Percentiles rank a stretch among this genome's conserved stretches.
phyloP scores from a whole-genome alignment of 192 early-diverging fungal genomes.

The Umbelopsis ramanniana region DNA sequence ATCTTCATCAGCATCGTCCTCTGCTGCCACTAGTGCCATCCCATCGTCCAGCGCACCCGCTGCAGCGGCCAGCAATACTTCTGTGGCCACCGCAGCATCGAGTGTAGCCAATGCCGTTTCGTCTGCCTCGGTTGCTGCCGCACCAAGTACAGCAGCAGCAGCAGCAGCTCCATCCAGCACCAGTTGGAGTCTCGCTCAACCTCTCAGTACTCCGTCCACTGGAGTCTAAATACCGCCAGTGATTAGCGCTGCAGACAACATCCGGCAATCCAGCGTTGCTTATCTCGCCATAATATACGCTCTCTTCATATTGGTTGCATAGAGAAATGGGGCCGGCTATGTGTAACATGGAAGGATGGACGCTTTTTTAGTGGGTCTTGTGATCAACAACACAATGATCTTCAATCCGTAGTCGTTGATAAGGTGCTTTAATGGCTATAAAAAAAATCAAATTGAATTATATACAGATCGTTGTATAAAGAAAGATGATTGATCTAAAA shows the following conservation, averaged over 20 bases:
- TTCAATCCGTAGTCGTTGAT: too few species aligned
- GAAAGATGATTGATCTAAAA: constrained; percentile 13
- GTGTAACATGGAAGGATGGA: background rate
- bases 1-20: background rate
- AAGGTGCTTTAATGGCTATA: background rate
- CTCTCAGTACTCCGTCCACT: background rate
- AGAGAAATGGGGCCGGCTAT: background rate
- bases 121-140: background rate
- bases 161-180: background rate
- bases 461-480: constrained; percentile 24
- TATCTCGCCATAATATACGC: background rate
- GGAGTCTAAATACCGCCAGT: background rate
- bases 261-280: background rate
- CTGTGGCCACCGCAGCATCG: background rate
- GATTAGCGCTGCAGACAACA: background rate
- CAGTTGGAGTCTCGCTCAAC: constrained; percentile 15
- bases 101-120: background rate
- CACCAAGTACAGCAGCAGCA: background rate
- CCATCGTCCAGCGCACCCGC: background rate
- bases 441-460: constrained; percentile 17
- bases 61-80: background rate
- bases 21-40: background rate
- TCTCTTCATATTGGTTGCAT: background rate
- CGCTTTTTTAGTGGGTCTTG: background rate
- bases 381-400: background rate